Base-by-base conservation (phyloP, 208 protist genomes). In the Crithidia sp. region DNA sequence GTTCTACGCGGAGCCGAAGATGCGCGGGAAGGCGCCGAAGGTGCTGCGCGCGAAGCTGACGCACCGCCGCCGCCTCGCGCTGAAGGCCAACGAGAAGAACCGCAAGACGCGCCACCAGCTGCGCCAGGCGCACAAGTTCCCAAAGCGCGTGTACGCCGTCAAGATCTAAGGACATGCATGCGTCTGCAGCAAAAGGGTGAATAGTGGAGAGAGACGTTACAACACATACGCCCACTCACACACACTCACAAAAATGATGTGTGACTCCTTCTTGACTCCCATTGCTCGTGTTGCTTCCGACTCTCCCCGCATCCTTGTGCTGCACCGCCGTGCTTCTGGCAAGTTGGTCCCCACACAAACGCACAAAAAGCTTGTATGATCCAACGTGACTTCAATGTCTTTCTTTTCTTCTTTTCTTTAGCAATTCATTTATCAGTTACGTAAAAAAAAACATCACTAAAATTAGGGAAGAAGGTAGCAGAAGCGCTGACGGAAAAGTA, bases 1-100 rank as follows among this genome's bases (percentile, higher is more conserved):
- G 82, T 92, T 98, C 81, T 99, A 99, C 89, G 83, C 87, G 63
- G 93, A 91, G 52, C 90, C 96, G 82, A 98, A 95, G 94, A 63
- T 95, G 77, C 85, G 82, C 73, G 71, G 43, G 58, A 89, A 85
- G 71, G 88, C 82, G 54, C 92, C 92, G 68, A 95, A 93, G 85
- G 77, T 80, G 49, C 89, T 97, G 36, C 85, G 87, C 69, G 47
- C 71, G 52, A 97, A 96, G 92, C 83, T 95, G 82, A 97, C 94
- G 16, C 88, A 87, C 85, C 85, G 88, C 79, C 90, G 88, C 77
- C 90, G 94, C 67, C 85, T 94, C 28, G 94, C 94, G 54, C 86
- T 97, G 73, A 95, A 84, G 74, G 77, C 77, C 44, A 87, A 88
- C 79, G 90, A 97, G 92, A 93, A 93, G 83, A 92, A 94, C 81